Evolutionary conservation across 352 stramenopile species (phyloP).

Genomic region (Globisporangium megalacanthum): DNA sequence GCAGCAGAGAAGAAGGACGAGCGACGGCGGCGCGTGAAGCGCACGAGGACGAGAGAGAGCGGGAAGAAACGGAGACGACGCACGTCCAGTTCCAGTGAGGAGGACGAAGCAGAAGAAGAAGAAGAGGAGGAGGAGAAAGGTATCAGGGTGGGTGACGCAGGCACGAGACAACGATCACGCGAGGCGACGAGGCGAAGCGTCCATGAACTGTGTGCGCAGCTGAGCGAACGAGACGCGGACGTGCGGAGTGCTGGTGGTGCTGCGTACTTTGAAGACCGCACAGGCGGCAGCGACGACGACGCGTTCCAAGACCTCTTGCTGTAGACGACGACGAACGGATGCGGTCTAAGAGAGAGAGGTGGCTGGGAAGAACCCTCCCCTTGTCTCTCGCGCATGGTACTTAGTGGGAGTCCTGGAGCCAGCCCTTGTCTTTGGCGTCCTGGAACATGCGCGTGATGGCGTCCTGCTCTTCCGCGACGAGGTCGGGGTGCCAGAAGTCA

Average conservation of each 20-base stretch:
- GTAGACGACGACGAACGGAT: background rate
- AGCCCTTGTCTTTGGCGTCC: constrained; percentile 66
- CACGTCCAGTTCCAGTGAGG: background rate
- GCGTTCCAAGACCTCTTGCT: constrained; percentile 5
- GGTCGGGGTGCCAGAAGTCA: constrained; percentile 74
- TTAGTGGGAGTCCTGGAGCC: constrained; percentile 57
- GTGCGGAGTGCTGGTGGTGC: background rate
- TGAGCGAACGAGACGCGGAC: constrained; percentile 1
- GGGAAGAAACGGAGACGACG: background rate
- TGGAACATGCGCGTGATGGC: constrained; percentile 68
- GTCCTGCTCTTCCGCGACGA: constrained; percentile 49
- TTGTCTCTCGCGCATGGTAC: background rate
- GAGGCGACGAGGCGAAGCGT: background rate
- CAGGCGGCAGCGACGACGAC: constrained; percentile 10
- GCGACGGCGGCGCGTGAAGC: background rate
- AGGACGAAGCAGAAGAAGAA: background rate
- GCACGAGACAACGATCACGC: background rate
- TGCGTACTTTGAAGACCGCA: constrained; percentile 7
- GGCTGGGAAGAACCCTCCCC: background rate
- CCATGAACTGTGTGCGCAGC: constrained; percentile 1
- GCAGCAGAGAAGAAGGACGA: background rate
- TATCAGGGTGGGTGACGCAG: no score
- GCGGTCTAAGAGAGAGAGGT: background rate
- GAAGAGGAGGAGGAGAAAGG: background rate
- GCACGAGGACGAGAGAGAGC: background rate